Base-by-base conservation (phyloP, 2,329 filamentous ascomycete species). In the Lasiodiplodia citricola region DNA sequence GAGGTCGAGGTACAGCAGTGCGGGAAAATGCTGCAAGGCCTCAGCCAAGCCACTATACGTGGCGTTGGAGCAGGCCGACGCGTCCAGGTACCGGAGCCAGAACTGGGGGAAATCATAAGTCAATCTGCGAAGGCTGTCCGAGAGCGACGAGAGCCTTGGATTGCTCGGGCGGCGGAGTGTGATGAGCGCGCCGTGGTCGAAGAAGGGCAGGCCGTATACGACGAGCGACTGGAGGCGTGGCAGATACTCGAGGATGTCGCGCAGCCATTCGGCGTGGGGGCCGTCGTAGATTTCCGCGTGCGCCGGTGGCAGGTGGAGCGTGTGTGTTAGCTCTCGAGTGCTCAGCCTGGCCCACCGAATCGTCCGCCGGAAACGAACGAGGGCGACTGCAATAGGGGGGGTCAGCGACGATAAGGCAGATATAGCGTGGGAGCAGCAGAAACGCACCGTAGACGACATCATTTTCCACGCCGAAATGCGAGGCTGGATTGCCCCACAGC, bases 401-500 rank as follows among this genome's bases (percentile, higher is more conserved):
- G 25, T 64, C 16, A 56, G 37, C 37, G 35, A 44, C 21, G 21
- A n/a, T 38, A 14, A 11, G 4, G 23, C 5, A 41, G 25, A 28
- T 7, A 28, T 7, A 28, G n/a, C 14, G 14, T 31, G 23, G 7
- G 23, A 23, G 23, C 23, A 25, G 25, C 25, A 25, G 2, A 11
- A 41, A 41, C 68, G 38, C 70, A 81, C 85, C 83, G 73, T 89
- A 89, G 37, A 89, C 86, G 10, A 83, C 85, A 73, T 89, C 87
- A 73, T 89, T 87, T 64, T 88, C 83, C 2, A 82, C 82, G 37
- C 85, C 86, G 74, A 90, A 90, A 75, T 90, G 87, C 10, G 87
- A 88, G 0, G 87, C 87, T 23, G 88, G 88, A 73, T 87, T 85
- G 18, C 87, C 87, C 88, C 88, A 90, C 1, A 90, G 81, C 70